phyloP scores from a whole-genome alignment of 176 grass and related monocot species.

The Miscanthus lutarioriparius region DNA sequence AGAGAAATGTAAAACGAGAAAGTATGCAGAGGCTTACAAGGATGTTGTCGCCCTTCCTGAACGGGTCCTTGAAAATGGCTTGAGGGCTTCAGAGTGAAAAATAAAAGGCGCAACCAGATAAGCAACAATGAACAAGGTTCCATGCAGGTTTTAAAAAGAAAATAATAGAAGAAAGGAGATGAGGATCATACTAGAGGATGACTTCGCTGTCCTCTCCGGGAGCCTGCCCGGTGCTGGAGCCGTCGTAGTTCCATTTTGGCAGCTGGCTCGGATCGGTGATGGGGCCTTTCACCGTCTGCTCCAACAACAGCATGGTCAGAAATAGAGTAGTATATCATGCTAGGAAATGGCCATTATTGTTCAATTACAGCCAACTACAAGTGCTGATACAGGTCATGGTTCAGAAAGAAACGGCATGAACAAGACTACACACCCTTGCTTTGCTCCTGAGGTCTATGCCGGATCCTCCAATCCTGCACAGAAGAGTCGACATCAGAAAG shows the following conservation, averaged over 20 bases:
- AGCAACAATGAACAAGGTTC: slow-evolving; percentile 12
- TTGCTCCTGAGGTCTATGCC: slow-evolving; percentile 95
- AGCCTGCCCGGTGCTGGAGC: slow-evolving; percentile 92
- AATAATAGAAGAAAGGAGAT: background rate
- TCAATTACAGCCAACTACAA: background rate
- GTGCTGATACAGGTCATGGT: background rate
- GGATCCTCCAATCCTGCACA: slow-evolving; percentile 77
- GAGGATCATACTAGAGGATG: slow-evolving; percentile 79
- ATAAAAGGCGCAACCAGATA: background rate
- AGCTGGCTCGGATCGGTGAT: slow-evolving; percentile 68
- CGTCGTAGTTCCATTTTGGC: slow-evolving; percentile 96
- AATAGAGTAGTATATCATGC: background rate
- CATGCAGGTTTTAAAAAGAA: background rate
- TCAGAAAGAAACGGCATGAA: background rate
- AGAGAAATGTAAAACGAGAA: slow-evolving; percentile 4
- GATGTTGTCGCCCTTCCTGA: slow-evolving; percentile 93
- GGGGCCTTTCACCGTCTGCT: slow-evolving; percentile 73
- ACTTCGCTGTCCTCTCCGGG: slow-evolving; percentile 98
- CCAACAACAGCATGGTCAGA: slow-evolving; percentile 16
- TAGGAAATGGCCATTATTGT: background rate
- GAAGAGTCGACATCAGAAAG: background rate
- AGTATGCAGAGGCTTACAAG: slow-evolving; percentile 54
- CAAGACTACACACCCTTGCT: slow-evolving; percentile 63
- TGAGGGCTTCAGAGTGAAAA: slow-evolving; percentile 63
- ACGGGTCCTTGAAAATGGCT: slow-evolving; percentile 95